Conservation (phyloP, 1,139 yeast species). For the Pichia sp. region DNA sequence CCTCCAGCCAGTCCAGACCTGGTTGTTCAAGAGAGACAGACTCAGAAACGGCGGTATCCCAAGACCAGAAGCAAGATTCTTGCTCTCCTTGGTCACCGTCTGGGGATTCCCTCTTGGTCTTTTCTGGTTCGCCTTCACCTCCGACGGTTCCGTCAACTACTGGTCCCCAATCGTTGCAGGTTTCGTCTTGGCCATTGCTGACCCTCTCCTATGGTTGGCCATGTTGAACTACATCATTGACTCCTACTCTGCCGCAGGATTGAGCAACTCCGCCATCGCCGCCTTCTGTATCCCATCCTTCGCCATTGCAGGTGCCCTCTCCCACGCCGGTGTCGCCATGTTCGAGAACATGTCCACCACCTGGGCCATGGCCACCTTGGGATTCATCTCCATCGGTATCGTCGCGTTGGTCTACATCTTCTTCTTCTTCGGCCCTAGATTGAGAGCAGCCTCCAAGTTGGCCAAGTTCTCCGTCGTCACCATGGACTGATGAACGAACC, state of each 20-base stretch:
- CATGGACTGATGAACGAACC: not conserved
- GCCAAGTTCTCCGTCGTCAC: constrained; percentile 29
- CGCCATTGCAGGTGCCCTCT: constrained; percentile 48
- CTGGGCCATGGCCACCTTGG: constrained; percentile 49
- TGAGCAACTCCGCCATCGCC: constrained; percentile 49
- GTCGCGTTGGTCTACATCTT: constrained; percentile 48
- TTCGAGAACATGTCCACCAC: constrained; percentile 43
- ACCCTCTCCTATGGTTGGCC: constrained; percentile 46
- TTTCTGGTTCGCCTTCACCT: constrained; percentile 33
- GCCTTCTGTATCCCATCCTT: constrained; percentile 51
- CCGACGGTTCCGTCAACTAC: constrained; percentile 28
- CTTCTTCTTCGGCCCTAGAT: constrained; percentile 40
- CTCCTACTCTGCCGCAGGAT: constrained; percentile 40
- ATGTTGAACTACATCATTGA: constrained; percentile 48
- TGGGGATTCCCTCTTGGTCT: constrained; percentile 34
- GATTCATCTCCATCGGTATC: constrained; percentile 41
- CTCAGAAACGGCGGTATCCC: constrained; percentile 40
- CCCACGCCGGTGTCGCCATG: constrained; percentile 49
- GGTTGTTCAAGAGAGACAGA: constrained; percentile 34
- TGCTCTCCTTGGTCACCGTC: constrained; percentile 29
- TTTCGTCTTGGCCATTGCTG: constrained; percentile 41
- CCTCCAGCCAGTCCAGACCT: constrained; percentile 31
- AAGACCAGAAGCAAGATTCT: constrained; percentile 40
- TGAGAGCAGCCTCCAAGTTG: constrained; percentile 42
- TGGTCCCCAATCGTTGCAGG: constrained; percentile 35